Evolutionary conservation across 768 basidiomycete species (phyloP), one percentile per base, ranked within the genome.

Genomic region (Tricholoma saponaceum): DNA sequence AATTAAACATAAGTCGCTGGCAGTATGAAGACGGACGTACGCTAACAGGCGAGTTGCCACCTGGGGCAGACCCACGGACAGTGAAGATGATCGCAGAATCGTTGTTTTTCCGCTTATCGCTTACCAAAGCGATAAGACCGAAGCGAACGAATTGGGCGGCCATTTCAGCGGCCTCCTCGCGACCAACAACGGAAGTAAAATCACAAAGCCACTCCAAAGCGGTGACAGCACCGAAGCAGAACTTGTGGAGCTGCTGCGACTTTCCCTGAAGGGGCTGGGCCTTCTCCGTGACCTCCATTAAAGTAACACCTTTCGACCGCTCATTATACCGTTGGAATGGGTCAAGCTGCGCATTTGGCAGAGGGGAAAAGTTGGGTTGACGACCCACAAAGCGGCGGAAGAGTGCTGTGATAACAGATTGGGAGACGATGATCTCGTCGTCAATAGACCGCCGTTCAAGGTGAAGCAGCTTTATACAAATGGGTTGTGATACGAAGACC

Each of bases 151-250:
- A 98, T 70, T 98, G 97, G 4, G 95, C 97, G 2, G 92, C 89
- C 85, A 98, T 90, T 77, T 99, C 97, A 10, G 94, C 92, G 0
- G 94, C 95, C 71, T 98, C 97, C 67, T 99, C 97, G 53, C 92
- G 80, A 22, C 95, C 95, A 32, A 95, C 92, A 32, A 95, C 92
- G 1, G 95, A 97, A 0, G 97, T 94, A 65, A 94, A 97, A 71
- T 99, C 97, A 69, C 92, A 90, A 39, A 99, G 84, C 97, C 97
- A 99, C 72, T 98, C 95, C 55, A 98, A 78, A 0, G 92, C 95
- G 46, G 83, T 83, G 54, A 92, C 85, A 22, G 97, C 95, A 26
- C 86, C 76, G 69, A 99, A 98, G 65, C 91, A 92, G 67, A 85
- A 78, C 64, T 83, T 86, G 73, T 87, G 84, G 6, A 73, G 62